Base-by-base conservation (phyloP, 495 filamentous ascomycete genomes). In the Tuber brumale region DNA sequence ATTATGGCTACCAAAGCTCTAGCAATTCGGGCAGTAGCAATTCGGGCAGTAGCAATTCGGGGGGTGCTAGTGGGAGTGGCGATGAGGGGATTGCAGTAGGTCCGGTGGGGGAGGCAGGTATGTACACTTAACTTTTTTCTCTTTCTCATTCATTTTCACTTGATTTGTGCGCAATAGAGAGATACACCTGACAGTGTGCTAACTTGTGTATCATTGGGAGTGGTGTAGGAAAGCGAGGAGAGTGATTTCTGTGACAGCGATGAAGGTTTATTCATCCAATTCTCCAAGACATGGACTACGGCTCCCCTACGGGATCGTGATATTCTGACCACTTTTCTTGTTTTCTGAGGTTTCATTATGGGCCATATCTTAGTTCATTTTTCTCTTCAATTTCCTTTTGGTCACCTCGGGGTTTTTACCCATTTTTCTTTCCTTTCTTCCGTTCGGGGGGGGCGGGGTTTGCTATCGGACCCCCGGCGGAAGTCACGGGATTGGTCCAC, bases 21-120 rank as follows among this genome's bases (percentile, higher is more conserved):
- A 35, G 57, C 14, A 35, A 8, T 27, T 31, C 14, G 57, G 57
- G 31, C 4, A 35, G 57, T 41, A 23, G 48, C 5, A n/a, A 7
- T 42, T 45, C 16, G 21, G 48, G n/a, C 4, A 35, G 57, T 41
- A 23, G 48, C 5, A n/a, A 7, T 42, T 45, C 16, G 21, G 48
- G n/a, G 7, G 39, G 71, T 3, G 69, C 44, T 6, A 44, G 57
- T n/a, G 70, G 37, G 8, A 72, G 37, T 39, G 61, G 70, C 0
- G 37, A 51, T 35, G 57, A 23, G 8, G 23, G n/a, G n/a, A 42
- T 72, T 12, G 61, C 21, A 8, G 57, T 35, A 18, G n/a, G 16
- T 43, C 73, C 21, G 27, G 21, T 51, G 10, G 61, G 41, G 9
- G 77, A 73, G 45, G 74, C 71, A 71, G 74, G 76, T 72, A 41